Conservation (phyloP, 164 flowering plant genomes). For the Sextonia rubra region DNA sequence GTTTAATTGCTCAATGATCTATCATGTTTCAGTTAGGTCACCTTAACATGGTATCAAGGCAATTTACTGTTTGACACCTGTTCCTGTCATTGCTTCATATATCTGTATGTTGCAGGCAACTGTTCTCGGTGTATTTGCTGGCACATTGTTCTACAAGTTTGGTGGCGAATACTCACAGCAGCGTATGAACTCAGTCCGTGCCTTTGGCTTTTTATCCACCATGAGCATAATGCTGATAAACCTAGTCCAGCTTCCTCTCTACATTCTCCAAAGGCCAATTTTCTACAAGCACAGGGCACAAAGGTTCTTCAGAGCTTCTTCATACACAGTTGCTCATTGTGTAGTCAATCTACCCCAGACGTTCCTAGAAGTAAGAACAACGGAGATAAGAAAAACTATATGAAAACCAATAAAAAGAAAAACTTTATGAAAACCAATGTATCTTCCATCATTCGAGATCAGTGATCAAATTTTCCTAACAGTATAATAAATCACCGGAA, state of each 20-base stretch:
- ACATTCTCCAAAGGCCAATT: slow-evolving; percentile 30
- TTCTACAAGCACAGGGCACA: slow-evolving; percentile 32
- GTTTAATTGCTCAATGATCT: too few species aligned
- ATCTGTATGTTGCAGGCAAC: slow-evolving; percentile 20
- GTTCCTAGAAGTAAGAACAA: slow-evolving; percentile 17
- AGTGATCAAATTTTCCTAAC: neutral
- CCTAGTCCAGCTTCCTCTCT: slow-evolving; percentile 28
- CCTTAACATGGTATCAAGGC: too few species aligned
- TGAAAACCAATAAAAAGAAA: too few species aligned
- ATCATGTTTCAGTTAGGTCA: too few species aligned
- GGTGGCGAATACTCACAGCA: slow-evolving; percentile 25
- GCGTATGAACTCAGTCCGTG: slow-evolving; percentile 23
- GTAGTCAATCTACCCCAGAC: slow-evolving; percentile 29
- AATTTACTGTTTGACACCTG: too few species aligned
- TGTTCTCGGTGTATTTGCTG: slow-evolving; percentile 21
- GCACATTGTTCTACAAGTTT: slow-evolving; percentile 26
- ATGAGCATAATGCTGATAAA: slow-evolving; percentile 32
- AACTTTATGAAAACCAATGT: too few species aligned
- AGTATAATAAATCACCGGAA: neutral
- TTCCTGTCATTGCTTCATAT: too few species aligned
- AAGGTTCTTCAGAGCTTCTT: slow-evolving; percentile 29
- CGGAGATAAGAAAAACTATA: too few species aligned
- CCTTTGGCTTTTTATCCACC: slow-evolving; percentile 29
- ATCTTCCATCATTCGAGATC: too few species aligned
- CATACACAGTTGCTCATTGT: slow-evolving; percentile 22